Conservation (phyloP, 495 filamentous ascomycete genomes). For the Neurospora terricola region DNA sequence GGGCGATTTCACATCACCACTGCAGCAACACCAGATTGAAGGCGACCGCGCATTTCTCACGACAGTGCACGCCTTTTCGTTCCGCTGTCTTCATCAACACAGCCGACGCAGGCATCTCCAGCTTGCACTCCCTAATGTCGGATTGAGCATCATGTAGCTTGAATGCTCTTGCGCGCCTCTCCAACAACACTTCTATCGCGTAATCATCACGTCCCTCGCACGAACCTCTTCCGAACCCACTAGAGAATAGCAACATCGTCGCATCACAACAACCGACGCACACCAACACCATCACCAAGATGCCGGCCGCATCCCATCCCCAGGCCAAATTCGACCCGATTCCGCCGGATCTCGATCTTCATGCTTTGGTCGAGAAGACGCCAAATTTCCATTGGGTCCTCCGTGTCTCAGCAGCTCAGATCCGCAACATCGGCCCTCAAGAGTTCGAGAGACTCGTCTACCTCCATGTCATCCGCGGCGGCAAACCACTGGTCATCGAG, state of each 20-base stretch:
- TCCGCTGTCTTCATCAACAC: neutral
- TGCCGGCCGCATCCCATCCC: conserved; percentile 60
- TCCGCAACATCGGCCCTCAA: conserved; percentile 58
- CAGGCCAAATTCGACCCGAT: conserved; percentile 75
- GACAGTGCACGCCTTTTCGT: neutral
- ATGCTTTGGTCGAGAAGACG: conserved; percentile 58
- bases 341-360: conserved; percentile 68
- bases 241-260: neutral
- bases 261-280: neutral
- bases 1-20: neutral
- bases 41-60: neutral
- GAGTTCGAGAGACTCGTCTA: conserved; percentile 73
- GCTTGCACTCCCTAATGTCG: neutral
- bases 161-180: neutral
- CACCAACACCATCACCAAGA: conserved; percentile 23
- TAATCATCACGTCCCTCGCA: neutral
- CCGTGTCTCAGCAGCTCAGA: conserved; percentile 63
- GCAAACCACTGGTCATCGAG: conserved; percentile 79
- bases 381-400: conserved; percentile 77
- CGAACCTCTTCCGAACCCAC: neutral
- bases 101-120: neutral
- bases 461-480: conserved; percentile 69
- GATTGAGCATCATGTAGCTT: neutral
- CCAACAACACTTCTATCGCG: neutral
- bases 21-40: neutral